Evolutionary conservation across 2,329 filamentous ascomycete species (phyloP).

Genomic region (Cladophialophora chaetospira): DNA sequence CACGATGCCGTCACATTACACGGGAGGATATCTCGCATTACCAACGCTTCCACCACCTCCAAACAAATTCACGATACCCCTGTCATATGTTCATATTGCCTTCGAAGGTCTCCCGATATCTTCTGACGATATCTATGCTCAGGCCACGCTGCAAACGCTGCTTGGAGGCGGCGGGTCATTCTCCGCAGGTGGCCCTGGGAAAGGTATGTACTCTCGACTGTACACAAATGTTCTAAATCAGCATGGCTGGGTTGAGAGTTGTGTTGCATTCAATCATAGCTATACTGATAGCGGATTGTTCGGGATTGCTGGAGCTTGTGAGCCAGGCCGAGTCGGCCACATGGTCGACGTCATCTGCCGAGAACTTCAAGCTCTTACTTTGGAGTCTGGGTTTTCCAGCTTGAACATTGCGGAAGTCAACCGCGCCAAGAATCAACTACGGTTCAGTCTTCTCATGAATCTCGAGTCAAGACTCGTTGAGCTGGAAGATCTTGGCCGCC

Average conservation of each 20-base stretch:
- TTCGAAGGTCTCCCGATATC: conserved; percentile 93
- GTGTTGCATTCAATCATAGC: conserved; percentile 93
- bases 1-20: conserved; percentile 74
- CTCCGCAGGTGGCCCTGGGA: conserved; percentile 92
- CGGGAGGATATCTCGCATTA: conserved; percentile 86
- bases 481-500: conserved; percentile 89
- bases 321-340: conserved; percentile 71
- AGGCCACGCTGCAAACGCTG: conserved; percentile 92
- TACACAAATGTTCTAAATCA: conserved; percentile 99
- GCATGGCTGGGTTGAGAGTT: conserved; percentile 95
- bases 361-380: conserved; percentile 75
- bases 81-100: conserved; percentile 92
- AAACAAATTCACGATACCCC: conserved; percentile 74
- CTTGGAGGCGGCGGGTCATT: conserved; percentile 96
- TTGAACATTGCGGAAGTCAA: conserved; percentile 77
- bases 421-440: conserved; percentile 94
- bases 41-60: conserved; percentile 75
- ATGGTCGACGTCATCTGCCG: conserved; percentile 97
- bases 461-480: conserved; percentile 96
- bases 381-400: conserved; percentile 71
- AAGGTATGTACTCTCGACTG: conserved; percentile 97
- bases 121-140: conserved; percentile 90
- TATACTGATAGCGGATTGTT: conserved; percentile 97
- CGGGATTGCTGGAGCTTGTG: conserved; percentile 85
- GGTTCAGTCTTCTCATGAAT: conserved; percentile 91